Evolutionary conservation across 192 early-diverging fungal genomes (phyloP).

Genomic region (Entophlyctis luteolus): DNA sequence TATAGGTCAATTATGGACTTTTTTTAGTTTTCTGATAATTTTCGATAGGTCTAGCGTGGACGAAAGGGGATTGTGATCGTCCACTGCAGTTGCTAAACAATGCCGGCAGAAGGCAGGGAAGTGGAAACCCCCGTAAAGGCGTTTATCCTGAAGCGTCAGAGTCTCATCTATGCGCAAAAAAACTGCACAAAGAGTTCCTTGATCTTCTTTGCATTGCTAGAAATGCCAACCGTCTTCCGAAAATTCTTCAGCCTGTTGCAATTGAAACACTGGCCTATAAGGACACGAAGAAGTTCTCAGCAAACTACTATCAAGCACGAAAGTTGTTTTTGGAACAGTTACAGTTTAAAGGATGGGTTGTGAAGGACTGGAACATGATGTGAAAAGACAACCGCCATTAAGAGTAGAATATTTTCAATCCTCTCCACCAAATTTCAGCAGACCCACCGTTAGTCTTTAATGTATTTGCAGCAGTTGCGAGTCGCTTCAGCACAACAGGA

Average conservation of each 20-base stretch:
- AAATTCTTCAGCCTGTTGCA: background rate
- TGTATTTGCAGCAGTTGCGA: too few relatives aligned
- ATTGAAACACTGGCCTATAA: background rate
- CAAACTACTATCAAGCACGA: conserved; percentile 1
- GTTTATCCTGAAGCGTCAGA: conserved; percentile 1
- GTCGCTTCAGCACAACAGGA: too few relatives aligned
- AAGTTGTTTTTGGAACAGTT: conserved; percentile 2
- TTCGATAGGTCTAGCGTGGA: conserved; percentile 1
- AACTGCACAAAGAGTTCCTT: background rate
- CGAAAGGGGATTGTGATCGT: background rate
- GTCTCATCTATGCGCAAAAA: background rate
- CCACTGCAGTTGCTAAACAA: conserved; percentile 1
- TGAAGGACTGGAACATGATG: too few relatives aligned
- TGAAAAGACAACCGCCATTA: too few relatives aligned
- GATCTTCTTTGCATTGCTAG: background rate
- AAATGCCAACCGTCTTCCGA: background rate
- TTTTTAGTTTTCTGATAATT: background rate
- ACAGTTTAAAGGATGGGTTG: conserved; percentile 21
- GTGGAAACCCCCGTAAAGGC: conserved; percentile 1
- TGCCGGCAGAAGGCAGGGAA: conserved; percentile 17
- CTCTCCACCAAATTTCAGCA: too few relatives aligned
- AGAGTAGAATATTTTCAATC: too few relatives aligned
- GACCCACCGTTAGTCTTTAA: too few relatives aligned
- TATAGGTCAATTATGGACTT: background rate
- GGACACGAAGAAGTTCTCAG: background rate